Evolutionary conservation across 108 stramenopile genomes (phyloP).

Genomic region (Nitzschia inconspicua): DNA sequence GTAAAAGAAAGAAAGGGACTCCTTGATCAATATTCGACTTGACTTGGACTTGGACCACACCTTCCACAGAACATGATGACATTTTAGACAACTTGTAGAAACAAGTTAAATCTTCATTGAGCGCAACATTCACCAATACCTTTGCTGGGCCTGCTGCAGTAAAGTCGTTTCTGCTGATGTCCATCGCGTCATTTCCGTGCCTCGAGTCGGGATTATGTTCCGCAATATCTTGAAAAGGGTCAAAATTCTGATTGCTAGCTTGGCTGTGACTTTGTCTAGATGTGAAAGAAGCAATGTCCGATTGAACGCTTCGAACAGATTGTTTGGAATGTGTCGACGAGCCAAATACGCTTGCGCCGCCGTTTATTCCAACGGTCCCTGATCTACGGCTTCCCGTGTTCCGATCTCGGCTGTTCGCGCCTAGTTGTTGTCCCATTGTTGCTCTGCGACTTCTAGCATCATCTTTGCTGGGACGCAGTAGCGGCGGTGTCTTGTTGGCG

Average conservation of each 20-base stretch:
- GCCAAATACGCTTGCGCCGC: not conserved
- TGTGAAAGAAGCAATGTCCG: too few species aligned
- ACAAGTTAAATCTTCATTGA: constrained; percentile 87
- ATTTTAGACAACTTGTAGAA: constrained; percentile 78
- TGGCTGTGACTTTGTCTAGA: not conserved
- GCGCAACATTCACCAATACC: constrained; percentile 52
- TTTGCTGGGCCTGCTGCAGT: not conserved
- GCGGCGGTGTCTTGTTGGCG: not conserved
- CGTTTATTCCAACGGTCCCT: not conserved
- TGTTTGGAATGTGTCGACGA: not conserved
- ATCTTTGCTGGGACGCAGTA: not conserved
- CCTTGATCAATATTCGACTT: constrained; percentile 21
- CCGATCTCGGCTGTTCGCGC: too few species aligned
- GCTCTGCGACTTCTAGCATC: too few species aligned
- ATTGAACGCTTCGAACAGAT: too few species aligned
- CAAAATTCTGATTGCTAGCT: not conserved
- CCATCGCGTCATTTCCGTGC: not conserved
- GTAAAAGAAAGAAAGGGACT: constrained; percentile 57
- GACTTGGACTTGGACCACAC: constrained; percentile 67
- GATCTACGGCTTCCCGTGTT: not conserved
- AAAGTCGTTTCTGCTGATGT: not conserved
- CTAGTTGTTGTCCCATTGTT: too few species aligned
- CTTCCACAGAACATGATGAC: constrained; percentile 71
- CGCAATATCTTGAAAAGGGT: not conserved
- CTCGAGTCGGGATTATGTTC: too few species aligned